phyloP scores from a whole-genome alignment of 1,284 basidiomycete genomes.

The Ceratobasidium theobromae region DNA sequence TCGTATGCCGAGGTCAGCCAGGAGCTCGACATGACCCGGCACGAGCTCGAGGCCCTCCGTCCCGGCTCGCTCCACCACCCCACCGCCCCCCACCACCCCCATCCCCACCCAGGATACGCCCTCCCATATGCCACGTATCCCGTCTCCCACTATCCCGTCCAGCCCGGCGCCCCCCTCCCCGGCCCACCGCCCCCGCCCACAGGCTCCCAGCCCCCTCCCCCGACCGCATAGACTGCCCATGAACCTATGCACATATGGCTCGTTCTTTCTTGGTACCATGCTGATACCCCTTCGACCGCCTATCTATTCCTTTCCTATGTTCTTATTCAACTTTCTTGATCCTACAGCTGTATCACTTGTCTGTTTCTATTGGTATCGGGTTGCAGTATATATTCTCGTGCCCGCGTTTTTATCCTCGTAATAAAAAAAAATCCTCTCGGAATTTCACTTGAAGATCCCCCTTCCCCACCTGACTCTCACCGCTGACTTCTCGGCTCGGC shows the following conservation, averaged over 20 bases:
- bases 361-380: slow-evolving; percentile 32
- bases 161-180: slow-evolving; percentile 13
- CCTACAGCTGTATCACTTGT: slow-evolving; percentile 29
- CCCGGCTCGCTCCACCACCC: slow-evolving; percentile 32
- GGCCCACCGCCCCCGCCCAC: slow-evolving; percentile 12
- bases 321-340: slow-evolving; percentile 21
- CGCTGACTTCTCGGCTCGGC: not conserved
- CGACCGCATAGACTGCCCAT: slow-evolving; percentile 21
- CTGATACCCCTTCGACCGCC: not conserved
- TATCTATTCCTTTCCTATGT: slow-evolving; percentile 28
- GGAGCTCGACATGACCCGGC: slow-evolving; percentile 74
- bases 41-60: slow-evolving; percentile 68
- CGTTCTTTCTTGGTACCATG: not conserved
- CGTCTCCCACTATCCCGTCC: slow-evolving; percentile 27
- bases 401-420: slow-evolving; percentile 16
- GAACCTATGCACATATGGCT: not conserved
- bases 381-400: slow-evolving; percentile 20
- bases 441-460: no score
- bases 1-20: slow-evolving; percentile 71
- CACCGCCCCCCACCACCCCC: slow-evolving; percentile 20
- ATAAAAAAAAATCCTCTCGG: no score
- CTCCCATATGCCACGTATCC: slow-evolving; percentile 25
- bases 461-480: not conserved
- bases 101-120: slow-evolving; percentile 23
- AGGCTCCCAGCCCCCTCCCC: slow-evolving; percentile 11